Evolutionary conservation across 2,329 filamentous ascomycete genomes (phyloP).

Genomic region (Fusarium nanum): DNA sequence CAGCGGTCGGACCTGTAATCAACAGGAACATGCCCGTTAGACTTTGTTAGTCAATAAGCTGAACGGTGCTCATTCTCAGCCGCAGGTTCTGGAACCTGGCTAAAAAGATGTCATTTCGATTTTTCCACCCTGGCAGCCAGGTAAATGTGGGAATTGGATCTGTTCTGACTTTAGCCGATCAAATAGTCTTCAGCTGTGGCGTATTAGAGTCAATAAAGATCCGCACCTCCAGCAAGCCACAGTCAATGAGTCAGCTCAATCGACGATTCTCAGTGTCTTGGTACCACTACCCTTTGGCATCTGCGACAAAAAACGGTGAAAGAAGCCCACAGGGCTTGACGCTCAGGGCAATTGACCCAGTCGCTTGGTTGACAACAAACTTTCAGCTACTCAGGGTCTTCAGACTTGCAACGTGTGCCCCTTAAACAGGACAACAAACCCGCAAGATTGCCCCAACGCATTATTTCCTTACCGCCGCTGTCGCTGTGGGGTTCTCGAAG

Average conservation of each 20-base stretch:
- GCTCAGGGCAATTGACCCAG: neutral
- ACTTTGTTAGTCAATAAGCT: neutral
- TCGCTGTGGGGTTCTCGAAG: neutral
- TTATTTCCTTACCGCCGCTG: neutral
- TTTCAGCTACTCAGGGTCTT: neutral
- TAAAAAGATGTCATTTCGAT: neutral
- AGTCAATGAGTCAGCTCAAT: neutral
- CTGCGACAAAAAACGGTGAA: neutral
- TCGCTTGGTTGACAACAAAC: neutral
- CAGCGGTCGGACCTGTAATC: neutral
- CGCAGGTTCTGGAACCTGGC: neutral
- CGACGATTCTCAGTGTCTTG: neutral
- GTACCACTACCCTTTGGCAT: neutral
- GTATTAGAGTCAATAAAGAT: neutral
- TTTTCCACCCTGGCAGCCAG: neutral
- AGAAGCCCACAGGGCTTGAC: neutral
- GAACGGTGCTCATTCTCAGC: neutral
- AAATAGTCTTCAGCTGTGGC: constrained; percentile 8
- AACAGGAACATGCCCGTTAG: neutral
- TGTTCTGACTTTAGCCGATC: neutral
- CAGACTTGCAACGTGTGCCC: neutral
- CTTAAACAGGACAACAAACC: neutral
- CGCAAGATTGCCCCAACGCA: neutral
- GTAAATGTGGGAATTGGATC: neutral
- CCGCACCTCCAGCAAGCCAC: neutral